Conservation (phyloP, 768 basidiomycete species). For the Mycena maculata region DNA sequence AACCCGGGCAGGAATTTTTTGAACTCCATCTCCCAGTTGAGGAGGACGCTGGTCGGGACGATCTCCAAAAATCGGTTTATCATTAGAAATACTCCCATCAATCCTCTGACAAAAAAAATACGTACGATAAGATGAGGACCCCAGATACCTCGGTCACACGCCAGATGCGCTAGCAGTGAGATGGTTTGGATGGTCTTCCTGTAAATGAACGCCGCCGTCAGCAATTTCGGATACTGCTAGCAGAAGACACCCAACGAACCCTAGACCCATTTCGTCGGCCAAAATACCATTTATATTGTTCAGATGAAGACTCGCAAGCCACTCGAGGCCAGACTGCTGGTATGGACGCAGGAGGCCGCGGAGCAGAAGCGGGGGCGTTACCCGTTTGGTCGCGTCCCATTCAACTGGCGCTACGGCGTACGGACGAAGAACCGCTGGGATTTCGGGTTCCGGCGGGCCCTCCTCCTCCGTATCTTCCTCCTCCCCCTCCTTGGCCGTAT, state of each 20-base stretch:
- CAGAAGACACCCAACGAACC: slow-evolving; percentile 61
- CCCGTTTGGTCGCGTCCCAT: slow-evolving; percentile 69
- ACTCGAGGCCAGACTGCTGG: slow-evolving; percentile 92
- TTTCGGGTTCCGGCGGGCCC: slow-evolving; percentile 37
- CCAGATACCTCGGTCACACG: slow-evolving; percentile 91
- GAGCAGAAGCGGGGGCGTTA: slow-evolving; percentile 78
- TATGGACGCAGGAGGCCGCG: slow-evolving; percentile 93
- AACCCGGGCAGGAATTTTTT: slow-evolving; percentile 95
- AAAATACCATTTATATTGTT: slow-evolving; percentile 87
- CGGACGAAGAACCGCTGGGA: slow-evolving; percentile 70
- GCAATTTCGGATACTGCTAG: not conserved
- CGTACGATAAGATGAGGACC: slow-evolving; percentile 89
- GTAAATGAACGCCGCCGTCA: slow-evolving; percentile 6
- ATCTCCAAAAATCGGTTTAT: slow-evolving; percentile 65
- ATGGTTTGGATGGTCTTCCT: slow-evolving; percentile 99
- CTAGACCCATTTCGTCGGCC: slow-evolving; percentile 95
- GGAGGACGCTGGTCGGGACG: slow-evolving; percentile 91
- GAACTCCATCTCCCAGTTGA: slow-evolving; percentile 98
- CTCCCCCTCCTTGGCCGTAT: not conserved
- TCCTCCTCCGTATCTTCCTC: slow-evolving; percentile 44
- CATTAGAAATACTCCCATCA: slow-evolving; percentile 8
- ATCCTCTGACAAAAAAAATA: slow-evolving; percentile 13
- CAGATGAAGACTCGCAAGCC: slow-evolving; percentile 89
- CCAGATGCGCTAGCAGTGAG: slow-evolving; percentile 90
- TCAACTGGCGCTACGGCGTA: slow-evolving; percentile 80